phyloP scores from a whole-genome alignment of 805 yeast genomes.

The Kuraishia ogatae region DNA sequence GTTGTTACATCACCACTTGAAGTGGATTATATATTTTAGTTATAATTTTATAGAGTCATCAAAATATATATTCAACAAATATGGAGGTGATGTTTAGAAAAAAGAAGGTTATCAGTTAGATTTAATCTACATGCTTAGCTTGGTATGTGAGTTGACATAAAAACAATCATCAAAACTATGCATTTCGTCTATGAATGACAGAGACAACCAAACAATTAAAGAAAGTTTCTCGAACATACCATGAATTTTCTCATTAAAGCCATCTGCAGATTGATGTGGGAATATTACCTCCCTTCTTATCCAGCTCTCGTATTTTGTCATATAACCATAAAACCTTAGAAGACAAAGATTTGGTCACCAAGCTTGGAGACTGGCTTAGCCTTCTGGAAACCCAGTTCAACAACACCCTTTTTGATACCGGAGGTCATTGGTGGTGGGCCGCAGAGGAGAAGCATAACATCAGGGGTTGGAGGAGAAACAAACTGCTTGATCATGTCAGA shows the following conservation, averaged over 20 bases:
- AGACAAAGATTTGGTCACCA: constrained; percentile 86
- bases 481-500: constrained; percentile 57
- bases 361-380: constrained; percentile 84
- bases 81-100: not conserved
- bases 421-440: constrained; percentile 94
- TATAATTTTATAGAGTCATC: not conserved
- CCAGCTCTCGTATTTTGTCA: not conserved
- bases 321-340: constrained; percentile 28
- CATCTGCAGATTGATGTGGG: not conserved
- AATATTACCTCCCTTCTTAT: not conserved
- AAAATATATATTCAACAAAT: not conserved
- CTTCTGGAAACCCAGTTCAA: constrained; percentile 66
- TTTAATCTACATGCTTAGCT: not conserved
- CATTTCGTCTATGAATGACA: not conserved
- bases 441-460: constrained; percentile 70
- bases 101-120: not conserved
- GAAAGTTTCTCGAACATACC: not conserved
- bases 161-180: not conserved
- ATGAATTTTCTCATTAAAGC: not conserved
- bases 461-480: constrained; percentile 53
- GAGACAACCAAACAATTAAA: not conserved
- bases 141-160: not conserved
- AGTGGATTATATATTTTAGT: not conserved
- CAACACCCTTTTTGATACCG: constrained; percentile 74
- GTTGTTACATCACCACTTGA: not conserved